A percentile compares a stretch with the other conserved stretches of the same genome.
Evolutionary conservation across 495 filamentous ascomycete species (phyloP).

Genomic region (Penicillium steckii): DNA sequence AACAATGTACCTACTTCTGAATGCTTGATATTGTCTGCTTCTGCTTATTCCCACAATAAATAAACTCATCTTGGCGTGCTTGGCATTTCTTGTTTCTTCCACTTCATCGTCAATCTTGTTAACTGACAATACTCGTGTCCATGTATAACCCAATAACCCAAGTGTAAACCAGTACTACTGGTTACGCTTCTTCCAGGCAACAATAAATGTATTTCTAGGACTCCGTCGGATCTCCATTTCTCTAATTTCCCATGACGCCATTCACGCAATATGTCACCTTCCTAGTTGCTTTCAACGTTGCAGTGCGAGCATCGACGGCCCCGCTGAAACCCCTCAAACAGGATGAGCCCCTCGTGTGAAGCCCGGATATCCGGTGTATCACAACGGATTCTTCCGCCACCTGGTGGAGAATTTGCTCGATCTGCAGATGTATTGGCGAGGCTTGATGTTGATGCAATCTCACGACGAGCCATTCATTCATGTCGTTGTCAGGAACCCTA

Average conservation of each 20-base stretch:
- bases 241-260: constrained; percentile 11
- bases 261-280: constrained; percentile 11
- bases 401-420: background rate
- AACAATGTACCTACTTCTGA: no score
- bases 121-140: no score
- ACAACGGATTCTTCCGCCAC: background rate
- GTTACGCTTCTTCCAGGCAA: background rate
- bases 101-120: no score
- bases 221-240: background rate
- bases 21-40: no score
- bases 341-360: background rate
- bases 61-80: background rate
- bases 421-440: constrained; percentile 4
- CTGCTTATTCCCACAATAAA: no score
- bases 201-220: background rate
- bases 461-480: background rate
- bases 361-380: background rate
- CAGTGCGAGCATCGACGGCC: constrained; percentile 2
- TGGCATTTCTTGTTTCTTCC: constrained; percentile 1
- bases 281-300: constrained; percentile 15
- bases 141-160: no score
- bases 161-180: no score
- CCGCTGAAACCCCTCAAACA: background rate
- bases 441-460: constrained; percentile 3
- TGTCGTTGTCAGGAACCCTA: background rate